Evolutionary conservation across 1,284 basidiomycete genomes (phyloP).

Genomic region (Ustilago sp.): DNA sequence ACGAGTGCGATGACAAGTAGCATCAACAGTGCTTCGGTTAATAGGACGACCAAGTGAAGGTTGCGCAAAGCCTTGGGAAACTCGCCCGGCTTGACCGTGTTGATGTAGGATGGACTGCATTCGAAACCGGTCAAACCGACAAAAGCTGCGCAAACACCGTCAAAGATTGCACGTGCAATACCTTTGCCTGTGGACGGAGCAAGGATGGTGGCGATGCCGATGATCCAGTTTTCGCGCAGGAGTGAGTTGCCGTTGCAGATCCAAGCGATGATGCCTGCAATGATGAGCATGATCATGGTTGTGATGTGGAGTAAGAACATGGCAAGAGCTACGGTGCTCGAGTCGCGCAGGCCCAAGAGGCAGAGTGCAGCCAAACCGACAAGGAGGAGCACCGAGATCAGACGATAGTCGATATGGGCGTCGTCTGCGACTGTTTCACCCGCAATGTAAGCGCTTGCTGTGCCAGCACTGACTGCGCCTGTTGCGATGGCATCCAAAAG

Average conservation of each 20-base stretch:
- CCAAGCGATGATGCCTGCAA: constrained; percentile 54
- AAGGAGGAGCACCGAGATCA: constrained; percentile 49
- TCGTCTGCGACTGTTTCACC: constrained; percentile 21
- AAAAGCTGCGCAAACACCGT: constrained; percentile 54
- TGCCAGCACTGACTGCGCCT: constrained; percentile 54
- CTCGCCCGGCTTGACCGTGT: constrained; percentile 46
- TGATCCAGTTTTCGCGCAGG: constrained; percentile 45
- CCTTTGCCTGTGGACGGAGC: constrained; percentile 33
- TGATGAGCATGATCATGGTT: constrained; percentile 55
- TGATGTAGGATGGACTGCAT: constrained; percentile 55
- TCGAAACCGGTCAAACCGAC: constrained; percentile 61
- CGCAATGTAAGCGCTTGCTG: constrained; percentile 53
- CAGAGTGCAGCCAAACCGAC: constrained; percentile 39
- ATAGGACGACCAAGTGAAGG: constrained; percentile 42
- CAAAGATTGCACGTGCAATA: constrained; percentile 50
- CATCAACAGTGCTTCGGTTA: constrained; percentile 56
- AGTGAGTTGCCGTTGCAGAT: constrained; percentile 36
- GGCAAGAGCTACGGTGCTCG: constrained; percentile 48
- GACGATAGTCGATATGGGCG: constrained; percentile 24
- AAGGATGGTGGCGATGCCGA: constrained; percentile 26
- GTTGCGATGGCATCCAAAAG: constrained; percentile 57
- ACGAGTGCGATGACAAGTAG: constrained; percentile 51
- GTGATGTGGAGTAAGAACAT: constrained; percentile 53
- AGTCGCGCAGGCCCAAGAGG: constrained; percentile 50
- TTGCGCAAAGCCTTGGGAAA: constrained; percentile 55